Conservation (phyloP, 805 yeast species). For the Nakazawaea ernobii region DNA sequence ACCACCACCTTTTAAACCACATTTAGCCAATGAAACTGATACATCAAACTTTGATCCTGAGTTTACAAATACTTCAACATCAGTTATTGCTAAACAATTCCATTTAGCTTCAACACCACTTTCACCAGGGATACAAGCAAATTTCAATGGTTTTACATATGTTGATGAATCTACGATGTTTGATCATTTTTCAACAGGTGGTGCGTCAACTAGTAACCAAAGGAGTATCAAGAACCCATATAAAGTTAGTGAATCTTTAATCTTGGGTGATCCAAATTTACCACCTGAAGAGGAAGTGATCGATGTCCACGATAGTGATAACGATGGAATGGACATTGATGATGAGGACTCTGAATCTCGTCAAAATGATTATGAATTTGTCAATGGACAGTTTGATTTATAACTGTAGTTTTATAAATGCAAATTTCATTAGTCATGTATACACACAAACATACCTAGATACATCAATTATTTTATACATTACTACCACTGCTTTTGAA, state of each 20-base stretch:
- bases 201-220: slow-evolving; percentile 21
- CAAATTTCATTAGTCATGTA: not conserved
- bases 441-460: not conserved
- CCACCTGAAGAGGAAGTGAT: slow-evolving; percentile 84
- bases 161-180: slow-evolving; percentile 92
- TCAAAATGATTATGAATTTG: slow-evolving; percentile 65
- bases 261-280: slow-evolving; percentile 72
- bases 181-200: slow-evolving; percentile 52
- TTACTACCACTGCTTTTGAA: too few species aligned
- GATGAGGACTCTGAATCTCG: slow-evolving; percentile 21
- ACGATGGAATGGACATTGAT: slow-evolving; percentile 45
- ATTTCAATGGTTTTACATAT: slow-evolving; percentile 94
- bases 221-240: slow-evolving; percentile 32
- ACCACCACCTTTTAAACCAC: slow-evolving; percentile 97
- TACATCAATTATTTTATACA: not conserved
- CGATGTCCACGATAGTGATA: slow-evolving; percentile 43
- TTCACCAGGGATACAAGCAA: slow-evolving; percentile 92
- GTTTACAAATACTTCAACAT: slow-evolving; percentile 87
- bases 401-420: not conserved
- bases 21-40: slow-evolving; percentile 82
- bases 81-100: slow-evolving; percentile 65
- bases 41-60: slow-evolving; percentile 98
- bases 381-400: slow-evolving; percentile 84
- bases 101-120: slow-evolving; percentile 72
- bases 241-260: slow-evolving; percentile 58